Base-by-base conservation (phyloP, 148 eudicot species). In the Gaultheria prostrata region DNA sequence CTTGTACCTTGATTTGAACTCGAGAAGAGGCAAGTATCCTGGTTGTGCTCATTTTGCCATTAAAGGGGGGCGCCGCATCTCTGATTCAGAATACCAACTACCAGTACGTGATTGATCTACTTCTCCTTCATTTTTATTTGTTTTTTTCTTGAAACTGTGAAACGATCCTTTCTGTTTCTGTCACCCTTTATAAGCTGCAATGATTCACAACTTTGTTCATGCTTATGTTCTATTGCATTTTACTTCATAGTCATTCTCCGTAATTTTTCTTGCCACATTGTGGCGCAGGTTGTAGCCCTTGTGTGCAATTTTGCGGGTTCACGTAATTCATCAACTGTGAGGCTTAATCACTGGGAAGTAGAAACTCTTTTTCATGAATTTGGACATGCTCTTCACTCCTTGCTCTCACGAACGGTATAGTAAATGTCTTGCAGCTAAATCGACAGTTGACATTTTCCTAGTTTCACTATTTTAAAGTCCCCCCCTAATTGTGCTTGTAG, bases 11-110 rank as follows among this genome's bases (percentile, higher is more conserved):
- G 99, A 96, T 86, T 91, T 96, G 82, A 93, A 90, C 85, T 90
- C 94, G 57, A 94, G 99, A 90, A 85, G 86, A 84, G 94, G 93
- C 39, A 97, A 97, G 86, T 95, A 93, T 85, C 95, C 99, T 72
- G 95, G 95, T 54, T 94, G 94, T 87, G 99, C 99, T 86, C 99
- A 96, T 91, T 96, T 94, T 93, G 94, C 99, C 61, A 94, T 96
- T 80, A 93, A 89, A 91, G 99, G 99, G 51, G 99, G 98, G 2
- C 93, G 98, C 10, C 88, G 89, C 70, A 87, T 96, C 81, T 97
- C 99, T 35, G 92, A 89, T 87, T 86, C 95, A 76, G 97, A 97
- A 78, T 94, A 94, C 87, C 99, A 97, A 85, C 93, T 96, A 82
- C 99, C 99, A 56, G 99, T 97, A 90, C 78, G 97, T 59, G 48